Base-by-base conservation (phyloP, 768 basidiomycete genomes). In the Phaeotremella fagi region DNA sequence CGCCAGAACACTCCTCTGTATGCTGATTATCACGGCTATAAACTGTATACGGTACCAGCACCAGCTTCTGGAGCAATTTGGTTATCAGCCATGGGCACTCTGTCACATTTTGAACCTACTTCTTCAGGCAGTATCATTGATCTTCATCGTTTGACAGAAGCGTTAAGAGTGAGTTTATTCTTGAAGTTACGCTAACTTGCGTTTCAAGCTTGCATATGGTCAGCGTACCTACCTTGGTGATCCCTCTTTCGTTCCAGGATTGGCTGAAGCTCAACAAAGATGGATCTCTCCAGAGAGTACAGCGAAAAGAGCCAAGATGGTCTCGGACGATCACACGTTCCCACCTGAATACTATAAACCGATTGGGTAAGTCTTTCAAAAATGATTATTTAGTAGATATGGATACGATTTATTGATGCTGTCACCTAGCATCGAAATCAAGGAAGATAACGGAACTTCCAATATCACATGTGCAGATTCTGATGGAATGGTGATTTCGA, bases 41-140 rank as follows among this genome's bases (percentile, higher is more conserved):
- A 80, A 53, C 78, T 97, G 25, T 94, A 87, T 73, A 90, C 88
- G 0, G 78, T 84, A 0, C 83, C 84, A 60, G 85, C 89, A 14
- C 94, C 94, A 7, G 84, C 85, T 1, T 74, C 64, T 7, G 92
- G 94, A 3, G 85, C 89, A 3, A 89, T 88, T 15, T 78, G 94
- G 37, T 75, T 95, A 38, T 86, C 90, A 66, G 88, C 94, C 80
- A 77, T 98, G 33, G 94, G 95, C 66, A 74, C 90, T 26, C 75
- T 94, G 43, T 87, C 90, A 61, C 78, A 80, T 20, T 92, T 81
- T 24, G 51, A 61, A 16, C 35, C 46, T 4, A 38, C 54, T n/a
- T 49, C 42, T 15, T 12, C 33, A 14, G 58, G 83, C 79, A n/a
- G 78, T 78, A 4, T 72, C 2, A 26, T 88, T 18, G 86, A 83